Evolutionary conservation across 2,329 filamentous ascomycete species (phyloP).

Genomic region (Penicillium sp.): DNA sequence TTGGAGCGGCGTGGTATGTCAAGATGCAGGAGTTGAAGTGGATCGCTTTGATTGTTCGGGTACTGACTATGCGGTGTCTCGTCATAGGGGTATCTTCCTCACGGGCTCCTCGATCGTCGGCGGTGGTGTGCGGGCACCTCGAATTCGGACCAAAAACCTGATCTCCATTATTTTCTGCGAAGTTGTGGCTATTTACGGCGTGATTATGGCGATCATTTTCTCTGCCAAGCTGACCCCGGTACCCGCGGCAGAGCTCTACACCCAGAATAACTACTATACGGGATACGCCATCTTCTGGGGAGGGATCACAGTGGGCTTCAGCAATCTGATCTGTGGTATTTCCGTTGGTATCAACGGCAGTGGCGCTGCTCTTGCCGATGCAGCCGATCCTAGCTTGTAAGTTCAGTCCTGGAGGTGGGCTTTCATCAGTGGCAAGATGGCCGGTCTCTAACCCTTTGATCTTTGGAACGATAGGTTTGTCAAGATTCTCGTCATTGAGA

Average conservation of each 20-base stretch:
- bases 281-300: slow-evolving; percentile 96
- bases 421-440: slow-evolving; percentile 3
- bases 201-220: slow-evolving; percentile 99
- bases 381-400: slow-evolving; percentile 83
- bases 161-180: slow-evolving; percentile 99
- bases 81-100: slow-evolving; percentile 90
- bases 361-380: slow-evolving; percentile 92
- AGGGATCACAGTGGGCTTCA: slow-evolving; percentile 88
- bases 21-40: background rate
- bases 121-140: slow-evolving; percentile 90
- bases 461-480: slow-evolving; percentile 77
- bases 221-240: slow-evolving; percentile 77
- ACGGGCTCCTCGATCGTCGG: slow-evolving; percentile 97
- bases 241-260: slow-evolving; percentile 63
- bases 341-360: slow-evolving; percentile 98
- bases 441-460: slow-evolving; percentile 4
- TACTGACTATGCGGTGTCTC: background rate
- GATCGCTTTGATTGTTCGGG: background rate
- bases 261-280: slow-evolving; percentile 82
- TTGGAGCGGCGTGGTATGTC: slow-evolving; percentile 88
- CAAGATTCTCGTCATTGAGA: slow-evolving; percentile 98
- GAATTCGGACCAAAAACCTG: slow-evolving; percentile 98
- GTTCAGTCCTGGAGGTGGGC: slow-evolving; percentile 36
- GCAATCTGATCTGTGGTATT: slow-evolving; percentile 93
- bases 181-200: slow-evolving; percentile 98